phyloP scores from a whole-genome alignment of 2,329 filamentous ascomycete species.

The Coleophoma cylindrospora region DNA sequence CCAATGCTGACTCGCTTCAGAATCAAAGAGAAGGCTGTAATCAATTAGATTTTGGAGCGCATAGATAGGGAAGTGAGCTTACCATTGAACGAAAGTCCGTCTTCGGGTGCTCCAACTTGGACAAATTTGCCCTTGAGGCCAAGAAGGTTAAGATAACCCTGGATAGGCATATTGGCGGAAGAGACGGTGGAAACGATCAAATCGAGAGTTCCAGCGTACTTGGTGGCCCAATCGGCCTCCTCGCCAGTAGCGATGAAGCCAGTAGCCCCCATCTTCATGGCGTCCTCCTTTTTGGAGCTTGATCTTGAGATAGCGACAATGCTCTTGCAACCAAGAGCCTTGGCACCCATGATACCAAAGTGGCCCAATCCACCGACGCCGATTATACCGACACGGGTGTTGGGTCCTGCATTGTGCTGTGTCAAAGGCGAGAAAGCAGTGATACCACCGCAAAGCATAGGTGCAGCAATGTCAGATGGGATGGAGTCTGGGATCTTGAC shows the following conservation, averaged over 20 bases:
- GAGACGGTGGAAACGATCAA: slow-evolving; percentile 53
- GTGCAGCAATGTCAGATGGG: slow-evolving; percentile 45
- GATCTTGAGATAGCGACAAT: slow-evolving; percentile 58
- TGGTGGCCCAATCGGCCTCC: slow-evolving; percentile 49
- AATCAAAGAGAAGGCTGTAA: not conserved
- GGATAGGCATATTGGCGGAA: slow-evolving; percentile 51
- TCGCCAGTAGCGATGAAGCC: slow-evolving; percentile 42
- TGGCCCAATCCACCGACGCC: slow-evolving; percentile 70
- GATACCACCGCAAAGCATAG: slow-evolving; percentile 70
- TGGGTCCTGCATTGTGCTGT: slow-evolving; percentile 59
- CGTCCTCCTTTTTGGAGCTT: slow-evolving; percentile 49
- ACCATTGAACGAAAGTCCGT: not conserved
- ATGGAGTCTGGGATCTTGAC: slow-evolving; percentile 44
- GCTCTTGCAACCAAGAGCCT: slow-evolving; percentile 60
- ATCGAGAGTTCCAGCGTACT: slow-evolving; percentile 43
- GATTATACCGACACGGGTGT: slow-evolving; percentile 63
- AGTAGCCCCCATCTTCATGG: slow-evolving; percentile 53
- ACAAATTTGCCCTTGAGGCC: slow-evolving; percentile 52
- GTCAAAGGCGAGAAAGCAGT: slow-evolving; percentile 66
- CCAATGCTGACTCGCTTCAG: not conserved
- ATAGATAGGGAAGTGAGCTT: not conserved
- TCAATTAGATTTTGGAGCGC: not conserved
- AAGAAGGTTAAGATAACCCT: slow-evolving; percentile 53
- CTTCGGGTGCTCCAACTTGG: slow-evolving; percentile 45
- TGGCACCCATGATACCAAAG: slow-evolving; percentile 64